Conservation (phyloP, 257 asterid genomes). For the Linderniella brevidens region DNA sequence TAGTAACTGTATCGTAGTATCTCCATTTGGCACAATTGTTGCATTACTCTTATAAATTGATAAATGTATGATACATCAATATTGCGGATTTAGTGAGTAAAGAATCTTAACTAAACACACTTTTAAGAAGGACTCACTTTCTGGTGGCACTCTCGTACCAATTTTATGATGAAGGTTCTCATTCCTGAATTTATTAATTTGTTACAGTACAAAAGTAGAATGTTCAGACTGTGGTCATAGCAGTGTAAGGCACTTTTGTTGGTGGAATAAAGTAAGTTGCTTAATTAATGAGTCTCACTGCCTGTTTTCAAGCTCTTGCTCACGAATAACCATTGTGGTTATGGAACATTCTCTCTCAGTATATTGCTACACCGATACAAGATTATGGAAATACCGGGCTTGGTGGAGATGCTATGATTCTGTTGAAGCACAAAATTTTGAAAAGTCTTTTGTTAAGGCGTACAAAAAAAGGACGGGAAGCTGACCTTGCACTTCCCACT, state of each 20-base stretch:
- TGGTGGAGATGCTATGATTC: constrained; percentile 69
- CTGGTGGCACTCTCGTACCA: too few species aligned
- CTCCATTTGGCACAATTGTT: too few species aligned
- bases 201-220: constrained; percentile 44
- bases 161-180: too few species aligned
- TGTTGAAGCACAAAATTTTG: constrained; percentile 66
- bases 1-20: too few species aligned
- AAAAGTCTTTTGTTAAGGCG: constrained; percentile 72
- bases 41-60: too few species aligned
- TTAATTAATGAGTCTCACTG: constrained; percentile 2
- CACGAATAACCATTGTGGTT: constrained; percentile 11
- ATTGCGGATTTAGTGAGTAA: too few species aligned
- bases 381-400: constrained; percentile 27
- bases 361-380: constrained; percentile 71
- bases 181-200: constrained; percentile 9
- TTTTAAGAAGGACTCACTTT: too few species aligned
- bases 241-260: constrained; percentile 84
- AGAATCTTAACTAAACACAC: too few species aligned
- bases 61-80: too few species aligned
- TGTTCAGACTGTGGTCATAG: constrained; percentile 70
- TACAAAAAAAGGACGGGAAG: constrained; percentile 94
- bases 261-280: constrained; percentile 89
- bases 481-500: constrained; percentile 94
- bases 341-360: constrained; percentile 22
- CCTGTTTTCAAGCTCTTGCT: constrained; percentile 2